Evolutionary conservation across 805 yeast species (phyloP).

Genomic region (Myxozyma lipomycoides): DNA sequence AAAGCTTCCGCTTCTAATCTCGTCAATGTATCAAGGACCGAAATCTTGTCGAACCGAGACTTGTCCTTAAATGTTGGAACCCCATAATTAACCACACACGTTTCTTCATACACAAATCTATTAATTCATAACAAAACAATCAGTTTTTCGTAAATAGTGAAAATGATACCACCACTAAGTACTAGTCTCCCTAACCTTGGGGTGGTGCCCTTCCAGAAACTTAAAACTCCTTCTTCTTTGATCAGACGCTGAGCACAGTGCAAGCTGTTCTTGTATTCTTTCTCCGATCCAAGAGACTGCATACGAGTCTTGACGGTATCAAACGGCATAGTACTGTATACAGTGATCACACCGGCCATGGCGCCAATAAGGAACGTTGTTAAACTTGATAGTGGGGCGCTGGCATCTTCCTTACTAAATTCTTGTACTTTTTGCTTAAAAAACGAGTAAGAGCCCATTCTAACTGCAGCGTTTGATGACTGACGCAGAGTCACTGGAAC

Average conservation of each 20-base stretch:
- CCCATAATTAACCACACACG: no score
- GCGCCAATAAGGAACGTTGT: slow-evolving; percentile 88
- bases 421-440: slow-evolving; percentile 48
- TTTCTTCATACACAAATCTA: no score
- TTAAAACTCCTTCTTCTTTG: slow-evolving; percentile 79
- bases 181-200: slow-evolving; percentile 91
- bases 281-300: slow-evolving; percentile 83
- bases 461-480: slow-evolving; percentile 91
- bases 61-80: no score
- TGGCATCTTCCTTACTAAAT: slow-evolving; percentile 44
- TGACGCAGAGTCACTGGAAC: slow-evolving; percentile 93
- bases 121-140: slow-evolving; percentile 36
- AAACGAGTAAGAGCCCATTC: slow-evolving; percentile 88
- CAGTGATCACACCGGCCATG: slow-evolving; percentile 83
- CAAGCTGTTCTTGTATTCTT: slow-evolving; percentile 65
- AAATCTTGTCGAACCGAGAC: no score
- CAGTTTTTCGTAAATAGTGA: slow-evolving; percentile 91
- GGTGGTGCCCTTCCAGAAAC: slow-evolving; percentile 98
- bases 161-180: slow-evolving; percentile 94
- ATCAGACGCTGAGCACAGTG: slow-evolving; percentile 79
- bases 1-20: no score
- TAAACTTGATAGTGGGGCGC: slow-evolving; percentile 68
- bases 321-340: slow-evolving; percentile 90
- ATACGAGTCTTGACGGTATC: slow-evolving; percentile 95
- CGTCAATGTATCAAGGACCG: no score